Conservation (phyloP, 306 rosid species). For the Arachis stenosperma region DNA sequence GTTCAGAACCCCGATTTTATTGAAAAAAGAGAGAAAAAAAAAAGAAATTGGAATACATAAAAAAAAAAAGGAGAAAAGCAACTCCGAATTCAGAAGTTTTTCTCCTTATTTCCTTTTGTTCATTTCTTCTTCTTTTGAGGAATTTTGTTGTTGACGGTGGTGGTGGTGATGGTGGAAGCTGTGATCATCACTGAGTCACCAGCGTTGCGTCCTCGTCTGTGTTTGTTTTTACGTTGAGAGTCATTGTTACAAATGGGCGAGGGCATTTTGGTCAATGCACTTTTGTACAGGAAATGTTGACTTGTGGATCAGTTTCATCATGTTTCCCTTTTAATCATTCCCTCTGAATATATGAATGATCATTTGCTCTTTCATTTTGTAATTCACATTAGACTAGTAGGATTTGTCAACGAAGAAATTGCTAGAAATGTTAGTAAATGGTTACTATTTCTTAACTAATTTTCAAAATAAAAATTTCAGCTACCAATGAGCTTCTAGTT, state of each 20-base stretch:
- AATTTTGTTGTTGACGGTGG: neutral
- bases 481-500: no score
- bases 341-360: slow-evolving; percentile 45
- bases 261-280: slow-evolving; percentile 57
- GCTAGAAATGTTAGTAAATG: neutral
- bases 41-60: slow-evolving; percentile 19
- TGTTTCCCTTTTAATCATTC: slow-evolving; percentile 31
- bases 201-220: no score
- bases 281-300: slow-evolving; percentile 55
- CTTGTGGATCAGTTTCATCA: slow-evolving; percentile 38
- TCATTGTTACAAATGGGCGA: slow-evolving; percentile 29
- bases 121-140: slow-evolving; percentile 4
- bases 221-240: slow-evolving; percentile 39
- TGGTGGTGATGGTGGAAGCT: neutral
- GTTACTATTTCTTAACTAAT: no score
- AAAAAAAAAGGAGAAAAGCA: slow-evolving; percentile 13
- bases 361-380: neutral
- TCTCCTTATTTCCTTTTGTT: slow-evolving; percentile 13
- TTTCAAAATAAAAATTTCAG: no score
- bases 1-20: neutral
- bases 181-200: neutral
- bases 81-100: neutral
- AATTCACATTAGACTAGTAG: no score
- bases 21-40: neutral
- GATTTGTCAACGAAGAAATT: neutral